Conservation (phyloP, 73 alveolate genomes). For the Stentor coeruleus region DNA sequence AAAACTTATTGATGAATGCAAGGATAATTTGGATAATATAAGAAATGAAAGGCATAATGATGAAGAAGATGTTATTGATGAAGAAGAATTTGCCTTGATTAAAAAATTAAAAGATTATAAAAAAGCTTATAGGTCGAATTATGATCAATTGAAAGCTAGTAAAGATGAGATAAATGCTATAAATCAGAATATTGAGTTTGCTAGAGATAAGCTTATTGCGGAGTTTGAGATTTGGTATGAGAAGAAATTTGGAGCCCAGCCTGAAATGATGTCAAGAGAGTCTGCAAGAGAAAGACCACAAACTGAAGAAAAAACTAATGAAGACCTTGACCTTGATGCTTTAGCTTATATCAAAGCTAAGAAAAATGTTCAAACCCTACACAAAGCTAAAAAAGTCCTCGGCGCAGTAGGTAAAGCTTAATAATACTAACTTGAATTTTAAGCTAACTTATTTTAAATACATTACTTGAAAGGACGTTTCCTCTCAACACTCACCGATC, state of each 20-base stretch:
- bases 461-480: neutral
- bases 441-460: no score
- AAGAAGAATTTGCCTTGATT: constrained; percentile 87
- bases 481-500: neutral
- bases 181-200: constrained; percentile 63
- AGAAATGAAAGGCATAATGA: constrained; percentile 73
- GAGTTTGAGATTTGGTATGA: constrained; percentile 73
- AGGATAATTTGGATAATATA: constrained; percentile 57
- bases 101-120: constrained; percentile 85
- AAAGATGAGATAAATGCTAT: constrained; percentile 73
- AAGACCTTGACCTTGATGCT: constrained; percentile 93
- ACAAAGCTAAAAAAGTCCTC: constrained; percentile 59
- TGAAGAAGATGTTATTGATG: constrained; percentile 88
- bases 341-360: constrained; percentile 92
- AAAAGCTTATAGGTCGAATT: constrained; percentile 78
- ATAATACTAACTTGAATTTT: no score
- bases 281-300: constrained; percentile 30
- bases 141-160: constrained; percentile 66
- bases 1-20: constrained; percentile 50
- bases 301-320: constrained; percentile 44
- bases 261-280: constrained; percentile 34
- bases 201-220: constrained; percentile 52
- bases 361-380: constrained; percentile 76
- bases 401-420: constrained; percentile 5
- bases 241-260: constrained; percentile 56